Percentiles rank a stretch among this genome's conserved stretches.
Evolutionary conservation across 768 basidiomycete species (phyloP).

Genomic region (Lactarius evosmus): DNA sequence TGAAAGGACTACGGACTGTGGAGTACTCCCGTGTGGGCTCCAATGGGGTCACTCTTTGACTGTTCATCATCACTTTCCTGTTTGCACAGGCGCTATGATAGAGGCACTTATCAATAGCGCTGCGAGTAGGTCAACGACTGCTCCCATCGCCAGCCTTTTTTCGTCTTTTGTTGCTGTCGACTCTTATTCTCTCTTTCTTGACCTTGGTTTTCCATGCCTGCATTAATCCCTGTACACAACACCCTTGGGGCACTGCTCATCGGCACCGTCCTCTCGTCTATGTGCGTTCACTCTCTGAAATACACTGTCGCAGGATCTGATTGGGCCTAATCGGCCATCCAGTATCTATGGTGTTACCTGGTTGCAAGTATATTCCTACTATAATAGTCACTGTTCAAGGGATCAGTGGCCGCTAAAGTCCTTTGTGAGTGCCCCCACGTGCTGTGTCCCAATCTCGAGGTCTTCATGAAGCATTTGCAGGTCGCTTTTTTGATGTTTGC

Average conservation of each 20-base stretch:
- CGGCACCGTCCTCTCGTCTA: neutral
- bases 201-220: neutral
- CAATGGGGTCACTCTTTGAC: neutral
- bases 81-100: neutral
- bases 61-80: neutral
- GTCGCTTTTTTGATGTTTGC: slow-evolving; percentile 10
- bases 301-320: neutral
- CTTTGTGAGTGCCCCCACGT: neutral
- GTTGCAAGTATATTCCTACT: slow-evolving; percentile 15
- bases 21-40: neutral
- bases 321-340: neutral
- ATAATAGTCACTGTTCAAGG: neutral
- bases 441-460: neutral
- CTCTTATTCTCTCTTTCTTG: neutral
- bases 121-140: neutral
- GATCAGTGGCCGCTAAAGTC: neutral
- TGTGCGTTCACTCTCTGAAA: neutral
- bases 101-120: neutral
- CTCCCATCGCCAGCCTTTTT: neutral
- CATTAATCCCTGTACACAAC: neutral
- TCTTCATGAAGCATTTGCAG: neutral
- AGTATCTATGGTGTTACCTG: slow-evolving; percentile 10
- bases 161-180: neutral
- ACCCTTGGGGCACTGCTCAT: neutral
- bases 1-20: neutral